Percentiles rank a stretch among this genome's conserved stretches.
Conservation (phyloP, 306 rosid species). For the Lathyrus aphaca region DNA sequence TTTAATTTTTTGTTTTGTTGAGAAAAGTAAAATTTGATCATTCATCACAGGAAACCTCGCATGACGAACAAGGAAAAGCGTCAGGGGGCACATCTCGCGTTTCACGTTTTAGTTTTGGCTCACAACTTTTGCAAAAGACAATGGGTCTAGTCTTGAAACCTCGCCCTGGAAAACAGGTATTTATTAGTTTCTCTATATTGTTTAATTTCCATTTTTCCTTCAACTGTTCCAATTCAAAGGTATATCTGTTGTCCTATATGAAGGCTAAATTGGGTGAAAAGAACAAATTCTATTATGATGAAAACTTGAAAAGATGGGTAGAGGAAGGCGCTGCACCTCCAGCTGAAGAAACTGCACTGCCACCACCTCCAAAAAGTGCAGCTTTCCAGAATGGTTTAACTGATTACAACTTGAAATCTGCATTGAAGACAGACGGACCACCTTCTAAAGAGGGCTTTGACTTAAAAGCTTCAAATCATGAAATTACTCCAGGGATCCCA, state of each 20-base stretch:
- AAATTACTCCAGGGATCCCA: constrained; percentile 68
- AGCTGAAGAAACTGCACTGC: constrained; percentile 69
- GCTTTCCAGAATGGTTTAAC: constrained; percentile 66
- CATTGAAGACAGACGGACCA: constrained; percentile 58
- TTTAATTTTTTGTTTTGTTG: constrained; percentile 17
- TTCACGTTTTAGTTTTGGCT: constrained; percentile 81
- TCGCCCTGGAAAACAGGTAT: constrained; percentile 80
- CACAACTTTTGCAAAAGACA: constrained; percentile 77
- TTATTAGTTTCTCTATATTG: constrained; percentile 14
- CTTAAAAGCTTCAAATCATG: constrained; percentile 46
- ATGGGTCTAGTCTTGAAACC: constrained; percentile 78
- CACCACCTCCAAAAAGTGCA: constrained; percentile 79
- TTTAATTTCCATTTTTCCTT: neutral
- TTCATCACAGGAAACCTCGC: constrained; percentile 54
- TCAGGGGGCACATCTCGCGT: constrained; percentile 67
- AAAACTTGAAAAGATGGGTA: constrained; percentile 90
- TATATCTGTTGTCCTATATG: constrained; percentile 33
- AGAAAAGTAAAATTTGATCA: constrained; percentile 38
- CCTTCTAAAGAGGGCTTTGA: constrained; percentile 48
- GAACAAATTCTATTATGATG: constrained; percentile 90
- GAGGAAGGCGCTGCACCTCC: constrained; percentile 84
- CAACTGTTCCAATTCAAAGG: constrained; percentile 25
- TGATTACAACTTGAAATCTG: constrained; percentile 73
- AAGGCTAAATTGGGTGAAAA: constrained; percentile 91
- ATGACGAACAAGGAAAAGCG: constrained; percentile 58